phyloP scores from a whole-genome alignment of 305 asterid species.

The Nicotiana rustica region DNA sequence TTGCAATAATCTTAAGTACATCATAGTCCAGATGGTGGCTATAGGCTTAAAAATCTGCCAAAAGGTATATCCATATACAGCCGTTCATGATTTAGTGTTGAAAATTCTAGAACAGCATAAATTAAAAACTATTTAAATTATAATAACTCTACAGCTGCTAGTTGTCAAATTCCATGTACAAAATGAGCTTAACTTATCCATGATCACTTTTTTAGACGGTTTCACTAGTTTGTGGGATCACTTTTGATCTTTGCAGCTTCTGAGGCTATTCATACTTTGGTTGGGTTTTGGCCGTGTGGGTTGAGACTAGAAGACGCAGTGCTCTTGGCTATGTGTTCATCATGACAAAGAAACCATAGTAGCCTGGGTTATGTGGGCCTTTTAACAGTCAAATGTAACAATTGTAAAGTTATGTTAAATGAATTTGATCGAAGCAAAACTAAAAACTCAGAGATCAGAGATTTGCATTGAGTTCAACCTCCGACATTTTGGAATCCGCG shows the following conservation, averaged over 20 bases:
- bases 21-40: slow-evolving; percentile 16
- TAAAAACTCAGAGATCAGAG: not conserved
- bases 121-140: not conserved
- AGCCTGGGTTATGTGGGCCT: not conserved
- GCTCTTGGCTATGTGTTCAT: not conserved
- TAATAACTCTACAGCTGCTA: not conserved
- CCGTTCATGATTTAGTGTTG: not conserved
- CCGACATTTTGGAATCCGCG: not conserved
- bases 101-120: not conserved
- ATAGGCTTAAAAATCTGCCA: slow-evolving; percentile 14
- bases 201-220: not conserved
- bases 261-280: slow-evolving; percentile 7
- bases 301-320: not conserved
- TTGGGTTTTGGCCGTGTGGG: not conserved
- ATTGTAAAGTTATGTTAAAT: not conserved
- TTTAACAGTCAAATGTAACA: not conserved
- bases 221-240: slow-evolving; percentile 20
- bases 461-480: not conserved
- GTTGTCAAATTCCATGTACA: not conserved
- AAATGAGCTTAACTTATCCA: slow-evolving; percentile 20
- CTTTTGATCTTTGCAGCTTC: slow-evolving; percentile 5
- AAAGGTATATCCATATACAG: slow-evolving; percentile 18
- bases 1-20: not conserved
- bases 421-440: slow-evolving; percentile 21
- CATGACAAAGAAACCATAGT: not conserved